Conservation (phyloP, 768 basidiomycete genomes). For the Tephrocybe sp. region DNA sequence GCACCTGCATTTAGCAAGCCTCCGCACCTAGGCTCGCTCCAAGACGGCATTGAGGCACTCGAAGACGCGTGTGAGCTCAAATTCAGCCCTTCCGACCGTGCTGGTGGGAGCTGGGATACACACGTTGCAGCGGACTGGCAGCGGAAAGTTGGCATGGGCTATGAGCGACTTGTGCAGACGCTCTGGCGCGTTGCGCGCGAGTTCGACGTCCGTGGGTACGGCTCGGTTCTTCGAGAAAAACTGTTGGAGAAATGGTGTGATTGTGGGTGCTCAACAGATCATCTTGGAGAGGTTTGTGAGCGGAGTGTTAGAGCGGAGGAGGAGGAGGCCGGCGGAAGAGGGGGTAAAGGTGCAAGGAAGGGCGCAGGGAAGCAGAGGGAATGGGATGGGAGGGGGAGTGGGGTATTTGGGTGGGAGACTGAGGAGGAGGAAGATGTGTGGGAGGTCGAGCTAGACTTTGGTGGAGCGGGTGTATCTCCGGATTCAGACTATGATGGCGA, state of each 20-base stretch:
- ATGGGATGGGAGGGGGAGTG: constrained; percentile 76
- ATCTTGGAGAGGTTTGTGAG: constrained; percentile 76
- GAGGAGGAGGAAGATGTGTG: constrained; percentile 76
- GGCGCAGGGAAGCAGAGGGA: constrained; percentile 67
- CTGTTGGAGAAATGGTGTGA: constrained; percentile 77
- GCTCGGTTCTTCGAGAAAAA: constrained; percentile 66
- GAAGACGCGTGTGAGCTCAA: constrained; percentile 63
- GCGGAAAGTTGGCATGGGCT: constrained; percentile 57
- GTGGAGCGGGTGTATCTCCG: constrained; percentile 34
- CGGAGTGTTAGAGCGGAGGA: constrained; percentile 69
- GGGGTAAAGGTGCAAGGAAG: constrained; percentile 16
- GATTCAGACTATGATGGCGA: constrained; percentile 28
- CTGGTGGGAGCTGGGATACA: constrained; percentile 41
- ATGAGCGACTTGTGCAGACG: constrained; percentile 60
- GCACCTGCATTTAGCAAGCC: constrained; percentile 60
- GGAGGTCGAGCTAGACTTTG: constrained; percentile 70
- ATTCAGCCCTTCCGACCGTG: constrained; percentile 33
- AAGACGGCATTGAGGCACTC: constrained; percentile 58
- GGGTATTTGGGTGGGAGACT: constrained; percentile 72
- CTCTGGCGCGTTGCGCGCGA: constrained; percentile 71
- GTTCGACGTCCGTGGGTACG: constrained; percentile 73
- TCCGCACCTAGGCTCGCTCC: constrained; percentile 57
- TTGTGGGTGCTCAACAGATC: constrained; percentile 78
- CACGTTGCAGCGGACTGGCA: constrained; percentile 41
- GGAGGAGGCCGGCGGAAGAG: constrained; percentile 42